Evolutionary conservation across 148 eudicot species (phyloP).

Genomic region (Amaranthus palmeri): DNA sequence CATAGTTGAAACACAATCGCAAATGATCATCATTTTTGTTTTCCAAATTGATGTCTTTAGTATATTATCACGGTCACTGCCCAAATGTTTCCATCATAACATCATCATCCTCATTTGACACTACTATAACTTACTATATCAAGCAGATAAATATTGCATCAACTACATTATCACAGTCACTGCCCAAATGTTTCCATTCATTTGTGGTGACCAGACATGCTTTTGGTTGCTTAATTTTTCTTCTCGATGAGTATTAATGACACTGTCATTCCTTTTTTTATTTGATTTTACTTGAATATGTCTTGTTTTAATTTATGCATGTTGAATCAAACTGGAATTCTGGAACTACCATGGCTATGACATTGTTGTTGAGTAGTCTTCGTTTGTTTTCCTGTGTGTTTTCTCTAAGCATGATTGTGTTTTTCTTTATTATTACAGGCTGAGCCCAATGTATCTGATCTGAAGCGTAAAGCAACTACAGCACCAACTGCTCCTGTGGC

Average conservation of each 20-base stretch:
- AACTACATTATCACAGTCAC: too few relatives aligned
- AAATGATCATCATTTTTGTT: too few relatives aligned
- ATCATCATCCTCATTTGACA: too few relatives aligned
- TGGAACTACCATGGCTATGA: not conserved
- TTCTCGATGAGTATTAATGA: not conserved
- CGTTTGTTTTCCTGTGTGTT: constrained; percentile 13
- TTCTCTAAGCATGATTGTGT: not conserved
- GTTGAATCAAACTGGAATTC: not conserved
- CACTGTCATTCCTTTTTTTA: not conserved
- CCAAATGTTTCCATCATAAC: too few relatives aligned
- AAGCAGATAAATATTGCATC: too few relatives aligned
- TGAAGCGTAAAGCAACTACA: constrained; percentile 47
- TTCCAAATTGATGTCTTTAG: too few relatives aligned
- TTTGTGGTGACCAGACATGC: not conserved
- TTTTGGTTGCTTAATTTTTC: not conserved
- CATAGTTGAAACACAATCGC: too few relatives aligned
- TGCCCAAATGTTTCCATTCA: not conserved
- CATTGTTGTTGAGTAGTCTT: constrained; percentile 7
- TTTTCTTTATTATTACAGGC: constrained; percentile 41
- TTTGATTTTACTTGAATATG: not conserved
- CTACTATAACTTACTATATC: too few relatives aligned
- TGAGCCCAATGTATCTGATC: constrained; percentile 34
- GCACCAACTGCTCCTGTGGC: constrained; percentile 23
- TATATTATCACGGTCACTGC: not conserved
- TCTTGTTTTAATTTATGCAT: not conserved